Evolutionary conservation across 2,329 filamentous ascomycete genomes (phyloP), one percentile per base, ranked within the genome.

Genomic region (Teratosphaeria destructans): DNA sequence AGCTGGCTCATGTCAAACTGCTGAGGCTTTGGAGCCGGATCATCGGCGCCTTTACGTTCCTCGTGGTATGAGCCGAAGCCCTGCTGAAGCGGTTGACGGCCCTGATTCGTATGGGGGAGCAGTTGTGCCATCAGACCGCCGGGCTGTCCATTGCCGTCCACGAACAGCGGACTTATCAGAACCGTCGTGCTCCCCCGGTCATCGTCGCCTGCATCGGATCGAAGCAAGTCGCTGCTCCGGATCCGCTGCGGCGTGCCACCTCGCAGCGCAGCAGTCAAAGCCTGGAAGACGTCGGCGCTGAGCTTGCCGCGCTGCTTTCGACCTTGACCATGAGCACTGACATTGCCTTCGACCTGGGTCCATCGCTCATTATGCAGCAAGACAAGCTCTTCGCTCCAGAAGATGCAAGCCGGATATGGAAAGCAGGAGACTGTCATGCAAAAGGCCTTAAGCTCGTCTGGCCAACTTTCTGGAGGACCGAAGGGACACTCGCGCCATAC

Each of bases 311-410:
- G 63, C 52, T 74, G 72, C 5, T 63, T 62, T 39, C 67, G 64
- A 12, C 74, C 75, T 64, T 76, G 74, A 49, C 70, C 71, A 49
- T 49, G 43, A 19, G 8, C n/a, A 23, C 43, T 49, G 35, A 70
- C 64, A 2, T 71, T 60, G 12, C 68, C 65, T 16, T 68, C 71
- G 10, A 70, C 68, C 56, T 72, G 72, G 14, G 63, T 67, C 76
- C 76, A 79, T 5, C 73, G 71, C 14, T 74, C 57, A 59, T 78
- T 78, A 63, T 76, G 72, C 6, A 77, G 65, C 12, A 75, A 67
- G 10, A 68, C 61, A 26, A 76, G 66, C 11, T 74, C 68, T 10
- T 70, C 62, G 16, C 72, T 73, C 75, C 76, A 78, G 63, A 77
- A 77, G 26, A 78, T 68, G 52, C 74, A 75, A 3, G 74, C 66